Evolutionary conservation across 441 rosid genomes (phyloP), one percentile per base, ranked within the genome.

Genomic region (Erysimum cheiri): DNA sequence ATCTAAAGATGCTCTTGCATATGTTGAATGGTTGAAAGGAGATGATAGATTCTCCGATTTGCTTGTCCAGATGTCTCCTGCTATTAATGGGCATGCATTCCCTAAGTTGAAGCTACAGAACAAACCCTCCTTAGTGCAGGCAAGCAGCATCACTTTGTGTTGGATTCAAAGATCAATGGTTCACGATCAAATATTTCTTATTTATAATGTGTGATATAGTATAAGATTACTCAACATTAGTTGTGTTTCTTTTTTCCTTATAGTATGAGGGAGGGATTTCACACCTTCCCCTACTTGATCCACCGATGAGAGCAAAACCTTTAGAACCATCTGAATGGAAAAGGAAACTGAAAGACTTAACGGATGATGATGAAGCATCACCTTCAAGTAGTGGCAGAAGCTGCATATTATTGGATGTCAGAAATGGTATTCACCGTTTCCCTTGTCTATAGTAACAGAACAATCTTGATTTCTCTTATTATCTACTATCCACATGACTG

Each of bases 61-160:
- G 50, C 80, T 90, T 68, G 88, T 89, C 41, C 98, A 90, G 91
- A 78, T 85, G 65, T 87, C 94, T 82, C 93, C 94, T 52, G 88
- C 93, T 69, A 12, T 71, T 5, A 72, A 74, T 75, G 87, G 94
- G 5, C 98, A 93, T 78, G 91, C 96, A 41, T 93, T 93, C 78
- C 97, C 94, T 9, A 93, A 82, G 77, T 64, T 93, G 71, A 90
- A 85, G 87, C 74, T 93, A 76, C 92, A 90, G 56, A 86, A 89
- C 76, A 91, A 89, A 82, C 87, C 94, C 37, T 88, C 92, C 37
- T 79, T 93, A 60, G 97, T 93, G 12, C 97, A 91, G 90, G 98
- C 80, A 81, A 83, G 89, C 69, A 43, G 17, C 53, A 12, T 47
- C 57, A 28, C 22, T 60, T 62, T 61, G 1, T 19, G 11, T 33